Evolutionary conservation across 192 early-diverging fungal genomes (phyloP), one percentile per base, ranked within the genome.

Genomic region (Umbelopsis vinacea): DNA sequence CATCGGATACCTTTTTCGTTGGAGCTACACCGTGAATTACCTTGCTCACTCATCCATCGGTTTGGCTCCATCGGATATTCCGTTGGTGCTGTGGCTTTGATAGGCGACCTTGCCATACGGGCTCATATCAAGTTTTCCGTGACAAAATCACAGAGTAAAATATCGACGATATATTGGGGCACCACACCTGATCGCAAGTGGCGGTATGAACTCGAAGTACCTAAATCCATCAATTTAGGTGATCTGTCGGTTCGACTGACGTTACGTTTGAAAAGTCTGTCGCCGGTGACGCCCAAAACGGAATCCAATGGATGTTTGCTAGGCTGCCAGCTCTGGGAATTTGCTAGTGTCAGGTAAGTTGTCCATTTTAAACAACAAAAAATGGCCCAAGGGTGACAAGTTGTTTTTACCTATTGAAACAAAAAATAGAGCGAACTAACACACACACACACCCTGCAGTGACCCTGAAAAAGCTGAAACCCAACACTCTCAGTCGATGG

Each of bases 321-420:
- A 52, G 69, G 69, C 7, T 70, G 69, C 26, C 69, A 70, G 69
- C 40, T 70, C 22, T 70, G 69, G 69, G 69, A 70, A 29, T 70
- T 70, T 40, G 53, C 53, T 12, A 70, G 50, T 48, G 12, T 70
- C 35, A 70, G 69, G 69, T 70, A 68, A 68, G n/a, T 2, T 43
- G 6, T 6, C 2, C 29, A 29, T 29, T 11, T 43, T n/a, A n/a
- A 43, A 43, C 0, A 43, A 43, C 6, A 43, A 43, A 43, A 43
- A 43, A 43, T 40, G 11, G 1, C 40, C 40, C 40, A 43, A 43
- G 40, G 40, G 40, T 43, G 6, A 43, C 40, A 12, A 43, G 40
- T 43, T 43, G 40, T 43, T 43, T 11, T 11, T 4, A 43, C 29
- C 29, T 29, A 29, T 29, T 29, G 29, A 29, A 29, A 29, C 29